Evolutionary conservation across 2,329 filamentous ascomycete species (phyloP).

Genomic region (Colletotrichum camelliae): DNA sequence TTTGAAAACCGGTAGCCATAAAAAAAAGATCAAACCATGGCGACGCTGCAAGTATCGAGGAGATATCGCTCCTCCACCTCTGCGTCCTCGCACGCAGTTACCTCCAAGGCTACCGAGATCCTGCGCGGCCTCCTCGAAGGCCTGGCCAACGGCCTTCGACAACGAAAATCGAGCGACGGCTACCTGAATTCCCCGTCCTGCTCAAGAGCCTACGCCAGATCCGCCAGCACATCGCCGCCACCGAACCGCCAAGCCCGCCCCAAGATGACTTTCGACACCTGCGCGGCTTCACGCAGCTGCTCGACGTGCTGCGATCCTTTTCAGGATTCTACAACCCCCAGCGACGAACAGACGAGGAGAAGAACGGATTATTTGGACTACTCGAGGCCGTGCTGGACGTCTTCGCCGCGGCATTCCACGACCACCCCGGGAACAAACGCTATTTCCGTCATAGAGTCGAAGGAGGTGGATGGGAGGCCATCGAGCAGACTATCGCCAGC

Average conservation of each 20-base stretch:
- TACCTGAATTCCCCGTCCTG: slow-evolving; percentile 55
- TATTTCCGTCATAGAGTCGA: slow-evolving; percentile 83
- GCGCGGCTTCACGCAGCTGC: slow-evolving; percentile 76
- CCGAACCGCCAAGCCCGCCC: slow-evolving; percentile 49
- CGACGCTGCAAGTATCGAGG: slow-evolving; percentile 48
- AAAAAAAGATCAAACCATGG: slow-evolving; percentile 44
- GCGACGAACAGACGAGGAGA: slow-evolving; percentile 66
- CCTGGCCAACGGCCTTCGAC: slow-evolving; percentile 40
- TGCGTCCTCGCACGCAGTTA: slow-evolving; percentile 58
- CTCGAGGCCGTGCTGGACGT: slow-evolving; percentile 76
- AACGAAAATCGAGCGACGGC: slow-evolving; percentile 37
- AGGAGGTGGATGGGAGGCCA: slow-evolving; percentile 77
- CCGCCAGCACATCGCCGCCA: slow-evolving; percentile 64
- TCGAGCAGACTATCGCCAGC: slow-evolving; percentile 76
- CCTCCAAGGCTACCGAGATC: slow-evolving; percentile 66
- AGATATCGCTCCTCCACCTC: slow-evolving; percentile 71
- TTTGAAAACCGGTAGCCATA: not conserved
- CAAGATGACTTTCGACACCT: slow-evolving; percentile 87
- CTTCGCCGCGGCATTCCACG: slow-evolving; percentile 75
- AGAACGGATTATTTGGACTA: slow-evolving; percentile 69
- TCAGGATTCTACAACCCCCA: slow-evolving; percentile 78
- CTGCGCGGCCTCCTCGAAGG: slow-evolving; percentile 59
- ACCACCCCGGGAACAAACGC: slow-evolving; percentile 83
- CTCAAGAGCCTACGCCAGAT: slow-evolving; percentile 67
- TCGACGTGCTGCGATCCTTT: slow-evolving; percentile 72